A percentile compares a stretch with the other conserved stretches of the same genome.
Evolutionary conservation across 2,329 filamentous ascomycete genomes (phyloP).

Genomic region (Aureobasidium pullulans): DNA sequence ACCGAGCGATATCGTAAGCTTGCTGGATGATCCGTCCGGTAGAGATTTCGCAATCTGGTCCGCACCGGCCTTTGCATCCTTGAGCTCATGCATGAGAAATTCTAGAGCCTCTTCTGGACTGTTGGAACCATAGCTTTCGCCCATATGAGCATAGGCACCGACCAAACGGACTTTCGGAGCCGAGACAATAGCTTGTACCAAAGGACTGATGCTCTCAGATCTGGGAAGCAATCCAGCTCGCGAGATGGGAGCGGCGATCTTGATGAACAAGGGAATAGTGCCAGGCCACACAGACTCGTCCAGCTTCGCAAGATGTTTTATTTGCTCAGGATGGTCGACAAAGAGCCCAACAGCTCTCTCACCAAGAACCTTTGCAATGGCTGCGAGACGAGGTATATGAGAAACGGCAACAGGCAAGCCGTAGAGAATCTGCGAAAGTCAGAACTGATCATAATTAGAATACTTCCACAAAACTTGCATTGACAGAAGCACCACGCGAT

Average conservation of each 20-base stretch:
- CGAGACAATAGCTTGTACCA: constrained; percentile 44
- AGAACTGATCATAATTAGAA: neutral
- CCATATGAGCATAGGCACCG: constrained; percentile 67
- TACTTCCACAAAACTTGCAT: constrained; percentile 38
- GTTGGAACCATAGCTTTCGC: constrained; percentile 58
- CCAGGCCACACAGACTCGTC: constrained; percentile 34
- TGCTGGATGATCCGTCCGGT: constrained; percentile 16
- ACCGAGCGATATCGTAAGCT: constrained; percentile 59
- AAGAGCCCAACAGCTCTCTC: constrained; percentile 54
- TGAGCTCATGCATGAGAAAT: constrained; percentile 54
- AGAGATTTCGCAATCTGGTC: constrained; percentile 23
- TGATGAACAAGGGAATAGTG: constrained; percentile 56
- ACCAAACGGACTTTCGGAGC: constrained; percentile 41
- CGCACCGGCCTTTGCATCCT: constrained; percentile 44
- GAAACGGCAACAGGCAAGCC: constrained; percentile 61
- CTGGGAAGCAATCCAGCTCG: constrained; percentile 58
- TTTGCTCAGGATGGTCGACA: constrained; percentile 60
- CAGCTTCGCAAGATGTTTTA: constrained; percentile 38
- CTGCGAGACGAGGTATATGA: constrained; percentile 51
- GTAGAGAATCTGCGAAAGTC: constrained; percentile 52
- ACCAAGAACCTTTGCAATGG: constrained; percentile 50
- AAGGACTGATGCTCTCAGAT: constrained; percentile 37
- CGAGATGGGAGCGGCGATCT: constrained; percentile 66
- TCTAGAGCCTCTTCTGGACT: constrained; percentile 52
- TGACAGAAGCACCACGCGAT: constrained; percentile 46